Evolutionary conservation across 1,139 yeast genomes (phyloP).

Genomic region (Geotrichum phurueaensis): DNA sequence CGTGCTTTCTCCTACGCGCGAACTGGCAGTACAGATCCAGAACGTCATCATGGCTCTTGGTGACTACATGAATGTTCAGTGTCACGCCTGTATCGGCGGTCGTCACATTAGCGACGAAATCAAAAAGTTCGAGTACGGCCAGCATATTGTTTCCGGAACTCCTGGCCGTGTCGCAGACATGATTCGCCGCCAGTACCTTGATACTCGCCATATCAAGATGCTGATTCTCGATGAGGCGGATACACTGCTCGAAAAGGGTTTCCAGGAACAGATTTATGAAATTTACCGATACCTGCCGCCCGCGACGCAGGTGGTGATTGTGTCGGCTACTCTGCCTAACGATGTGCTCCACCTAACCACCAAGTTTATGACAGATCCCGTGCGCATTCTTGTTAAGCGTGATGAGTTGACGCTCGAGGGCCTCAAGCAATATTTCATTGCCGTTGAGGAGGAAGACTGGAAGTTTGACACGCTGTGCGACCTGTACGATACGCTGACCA

Average conservation of each 20-base stretch:
- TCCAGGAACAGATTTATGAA: slow-evolving; percentile 87
- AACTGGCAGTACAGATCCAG: slow-evolving; percentile 83
- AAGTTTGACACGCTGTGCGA: slow-evolving; percentile 93
- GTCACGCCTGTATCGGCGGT: slow-evolving; percentile 94
- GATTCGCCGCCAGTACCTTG: slow-evolving; percentile 67
- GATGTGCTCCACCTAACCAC: slow-evolving; percentile 82
- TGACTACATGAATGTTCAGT: slow-evolving; percentile 69
- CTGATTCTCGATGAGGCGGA: slow-evolving; percentile 92
- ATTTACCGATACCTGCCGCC: slow-evolving; percentile 76
- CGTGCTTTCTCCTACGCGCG: slow-evolving; percentile 92
- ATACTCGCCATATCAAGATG: slow-evolving; percentile 70
- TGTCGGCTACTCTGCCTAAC: slow-evolving; percentile 83
- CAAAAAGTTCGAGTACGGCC: slow-evolving; percentile 66
- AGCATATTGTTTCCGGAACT: slow-evolving; percentile 92
- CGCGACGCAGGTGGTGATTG: slow-evolving; percentile 84
- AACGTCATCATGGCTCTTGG: slow-evolving; percentile 80
- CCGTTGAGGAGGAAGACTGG: slow-evolving; percentile 91
- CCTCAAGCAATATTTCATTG: slow-evolving; percentile 77
- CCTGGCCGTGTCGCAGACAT: slow-evolving; percentile 92
- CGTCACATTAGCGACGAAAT: slow-evolving; percentile 77
- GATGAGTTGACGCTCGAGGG: slow-evolving; percentile 88
- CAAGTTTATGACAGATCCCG: slow-evolving; percentile 87
- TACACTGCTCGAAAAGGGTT: slow-evolving; percentile 83
- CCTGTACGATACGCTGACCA: slow-evolving; percentile 84
- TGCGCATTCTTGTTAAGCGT: slow-evolving; percentile 80